A percentile compares a stretch with the other conserved stretches of the same genome.
Conservation (phyloP, 1,139 yeast species). For the Debaryomyces subglobosus region DNA sequence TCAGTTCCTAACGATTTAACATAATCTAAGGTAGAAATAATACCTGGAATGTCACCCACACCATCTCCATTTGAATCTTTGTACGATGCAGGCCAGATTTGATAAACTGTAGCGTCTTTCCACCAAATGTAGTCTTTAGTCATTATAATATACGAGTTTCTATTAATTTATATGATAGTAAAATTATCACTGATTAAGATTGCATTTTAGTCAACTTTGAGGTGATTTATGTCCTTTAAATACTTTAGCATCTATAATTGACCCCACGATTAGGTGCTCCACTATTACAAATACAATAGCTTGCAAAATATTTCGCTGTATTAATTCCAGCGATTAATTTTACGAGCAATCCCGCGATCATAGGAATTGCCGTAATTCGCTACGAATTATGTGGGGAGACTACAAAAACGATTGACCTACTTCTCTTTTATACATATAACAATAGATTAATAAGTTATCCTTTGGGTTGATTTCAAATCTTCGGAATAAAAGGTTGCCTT, state of each 20-base stretch:
- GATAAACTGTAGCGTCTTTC: slow-evolving; percentile 59
- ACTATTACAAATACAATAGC: neutral
- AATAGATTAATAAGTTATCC: neutral
- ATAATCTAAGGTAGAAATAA: slow-evolving; percentile 54
- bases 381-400: neutral
- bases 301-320: neutral
- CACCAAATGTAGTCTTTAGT: slow-evolving; percentile 45
- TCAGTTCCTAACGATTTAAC: slow-evolving; percentile 54
- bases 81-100: slow-evolving; percentile 61
- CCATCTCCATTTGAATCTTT: slow-evolving; percentile 63
- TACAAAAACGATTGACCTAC: neutral
- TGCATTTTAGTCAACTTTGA: neutral
- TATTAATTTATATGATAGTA: neutral
- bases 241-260: neutral
- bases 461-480: neutral
- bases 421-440: neutral
- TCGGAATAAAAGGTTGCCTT: neutral
- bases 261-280: neutral
- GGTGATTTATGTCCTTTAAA: neutral
- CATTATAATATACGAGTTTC: slow-evolving; percentile 11
- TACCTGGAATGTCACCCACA: slow-evolving; percentile 58
- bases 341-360: slow-evolving; percentile 6
- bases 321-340: slow-evolving; percentile 5
- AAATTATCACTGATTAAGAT: neutral
- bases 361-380: neutral